Base-by-base conservation (phyloP, 2,329 filamentous ascomycete genomes). In the Stachybotrys chartarum region DNA sequence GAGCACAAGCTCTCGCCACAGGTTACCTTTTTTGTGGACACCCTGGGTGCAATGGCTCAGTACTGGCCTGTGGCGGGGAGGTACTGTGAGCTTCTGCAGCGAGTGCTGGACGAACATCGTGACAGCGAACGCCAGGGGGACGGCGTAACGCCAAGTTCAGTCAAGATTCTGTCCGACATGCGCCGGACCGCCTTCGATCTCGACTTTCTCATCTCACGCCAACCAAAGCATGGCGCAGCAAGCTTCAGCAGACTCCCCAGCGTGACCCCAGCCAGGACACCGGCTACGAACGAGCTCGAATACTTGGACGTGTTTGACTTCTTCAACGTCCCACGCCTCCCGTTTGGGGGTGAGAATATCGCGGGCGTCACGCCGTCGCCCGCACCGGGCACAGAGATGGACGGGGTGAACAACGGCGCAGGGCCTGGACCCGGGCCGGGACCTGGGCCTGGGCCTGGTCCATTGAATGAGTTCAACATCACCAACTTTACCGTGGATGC, bases 281-380 rank as follows among this genome's bases (percentile, higher is more conserved):
- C 90, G 1, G 88, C 85, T 10, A 82, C 88, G 1, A 90, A 94
- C 61, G 91, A 96, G 65, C 76, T 96, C 4, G 92, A 96, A 68
- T 96, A 95, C 67, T 76, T 96, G 3, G 91, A 96, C 63, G 89
- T 96, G 0, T 96, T 97, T 68, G 90, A 94, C 63, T 96, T 95
- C 67, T 97, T 96, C 78, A 96, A 96, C 67, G 85, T 95, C 55
- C 92, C 92, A 1, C 78, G 91, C 17, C 74, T 96, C 30, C 80
- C 82, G 0, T 70, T 80, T 24, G 73, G 73, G 32, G 70, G 73
- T 11, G 73, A 76, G 53, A 66, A 64, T 39, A 62, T 65, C 18
- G 56, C 56, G 1, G 63, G 59, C 6, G 56, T 30, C 17, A 61
- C 54, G 11, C 60, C 58, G 30, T 55, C 59, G 46, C 58, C 60